Evolutionary conservation across 768 basidiomycete genomes (phyloP).

Genomic region (Russula emetica): DNA sequence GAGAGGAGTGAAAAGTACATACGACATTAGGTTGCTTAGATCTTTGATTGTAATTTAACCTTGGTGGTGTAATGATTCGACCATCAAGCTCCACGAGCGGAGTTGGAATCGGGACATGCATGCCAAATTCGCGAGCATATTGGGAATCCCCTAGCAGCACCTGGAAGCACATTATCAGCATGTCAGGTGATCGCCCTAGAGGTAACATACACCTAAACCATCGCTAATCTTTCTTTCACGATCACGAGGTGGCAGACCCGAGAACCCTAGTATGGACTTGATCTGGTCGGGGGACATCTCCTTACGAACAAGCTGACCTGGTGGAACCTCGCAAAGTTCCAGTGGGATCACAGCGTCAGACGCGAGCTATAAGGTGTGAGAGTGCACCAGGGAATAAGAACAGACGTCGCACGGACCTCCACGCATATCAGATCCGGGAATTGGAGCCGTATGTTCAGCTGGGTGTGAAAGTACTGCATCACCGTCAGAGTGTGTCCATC

Average conservation of each 20-base stretch:
- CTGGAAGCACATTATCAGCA: conserved; percentile 35
- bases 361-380: conserved; percentile 44
- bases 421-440: conserved; percentile 65
- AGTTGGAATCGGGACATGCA: conserved; percentile 44
- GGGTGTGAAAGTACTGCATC: conserved; percentile 53
- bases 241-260: conserved; percentile 56
- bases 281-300: conserved; percentile 64
- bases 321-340: conserved; percentile 57
- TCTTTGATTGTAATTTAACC: conserved; percentile 55
- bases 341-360: conserved; percentile 58
- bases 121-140: conserved; percentile 64
- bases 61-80: conserved; percentile 59
- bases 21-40: conserved; percentile 57
- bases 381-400: neutral
- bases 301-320: conserved; percentile 68
- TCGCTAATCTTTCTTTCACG: conserved; percentile 50
- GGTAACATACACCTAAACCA: conserved; percentile 45
- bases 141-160: conserved; percentile 47
- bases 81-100: conserved; percentile 56
- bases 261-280: conserved; percentile 56
- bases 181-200: neutral
- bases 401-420: conserved; percentile 45
- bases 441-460: conserved; percentile 49
- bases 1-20: conserved; percentile 30
- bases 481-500: conserved; percentile 55